Conservation (phyloP, 805 yeast species). For the Komagataella phaffii region DNA sequence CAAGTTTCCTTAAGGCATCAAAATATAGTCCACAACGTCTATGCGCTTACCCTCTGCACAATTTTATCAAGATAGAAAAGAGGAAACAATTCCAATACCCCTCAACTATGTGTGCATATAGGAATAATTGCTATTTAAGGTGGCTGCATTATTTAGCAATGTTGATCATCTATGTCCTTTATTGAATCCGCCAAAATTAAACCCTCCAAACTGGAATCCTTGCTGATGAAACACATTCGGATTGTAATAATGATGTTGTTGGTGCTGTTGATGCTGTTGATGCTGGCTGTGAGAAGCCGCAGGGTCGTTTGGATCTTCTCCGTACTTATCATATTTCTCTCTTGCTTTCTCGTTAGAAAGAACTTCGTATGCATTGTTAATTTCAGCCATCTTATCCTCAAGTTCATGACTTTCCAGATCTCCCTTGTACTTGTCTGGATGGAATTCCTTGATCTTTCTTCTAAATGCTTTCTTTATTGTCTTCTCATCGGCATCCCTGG, state of each 20-base stretch:
- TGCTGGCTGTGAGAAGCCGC: conserved; percentile 1
- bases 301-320: conserved; percentile 13
- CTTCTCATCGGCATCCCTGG: conserved; percentile 51
- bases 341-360: conserved; percentile 53
- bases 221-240: neutral
- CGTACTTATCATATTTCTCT: conserved; percentile 43
- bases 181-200: neutral
- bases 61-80: conserved; percentile 20
- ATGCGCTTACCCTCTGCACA: conserved; percentile 16
- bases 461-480: conserved; percentile 77
- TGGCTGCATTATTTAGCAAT: too few species aligned
- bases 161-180: neutral
- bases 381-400: conserved; percentile 79
- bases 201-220: neutral
- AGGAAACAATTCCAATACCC: conserved; percentile 25
- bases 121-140: neutral
- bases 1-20: conserved; percentile 17
- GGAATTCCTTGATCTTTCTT: conserved; percentile 63
- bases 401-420: conserved; percentile 48
- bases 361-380: conserved; percentile 87
- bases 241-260: conserved; percentile 1
- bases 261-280: conserved; percentile 5
- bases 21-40: conserved; percentile 20
- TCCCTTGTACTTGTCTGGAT: conserved; percentile 78
- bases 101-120: conserved; percentile 16